These are phyloP conservation scores for Eucalyptus polyanthemos DNA, from an alignment of 345 rosid genomes.

Conservation along the genomic window DNA sequence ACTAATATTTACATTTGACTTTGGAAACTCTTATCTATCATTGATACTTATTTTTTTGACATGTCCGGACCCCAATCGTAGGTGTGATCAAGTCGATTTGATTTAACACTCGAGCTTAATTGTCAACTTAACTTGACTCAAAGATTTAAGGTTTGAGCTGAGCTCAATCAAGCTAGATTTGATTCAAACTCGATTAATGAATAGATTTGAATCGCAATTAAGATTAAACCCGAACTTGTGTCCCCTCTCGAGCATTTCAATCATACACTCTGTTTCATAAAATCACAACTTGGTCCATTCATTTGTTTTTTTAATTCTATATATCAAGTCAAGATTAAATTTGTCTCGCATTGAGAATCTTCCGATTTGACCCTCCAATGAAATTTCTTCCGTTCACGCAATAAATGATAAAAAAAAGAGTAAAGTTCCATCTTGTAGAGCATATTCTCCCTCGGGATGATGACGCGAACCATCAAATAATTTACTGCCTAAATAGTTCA, in stretches of 20 bases:
- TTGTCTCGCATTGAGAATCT: background rate
- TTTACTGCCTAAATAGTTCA: fast-evolving
- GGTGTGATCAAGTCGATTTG: background rate
- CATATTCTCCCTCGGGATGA: background rate
- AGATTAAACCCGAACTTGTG: background rate
- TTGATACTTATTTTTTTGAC: background rate
- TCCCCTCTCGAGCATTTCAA: background rate
- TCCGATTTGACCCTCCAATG: no score
- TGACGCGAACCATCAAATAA: fast-evolving
- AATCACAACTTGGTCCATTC: no score
- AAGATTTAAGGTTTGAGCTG: background rate
- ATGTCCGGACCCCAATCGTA: background rate
- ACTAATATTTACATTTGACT: background rate
- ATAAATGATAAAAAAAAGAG: background rate
- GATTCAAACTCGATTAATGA: background rate
- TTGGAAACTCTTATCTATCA: background rate
- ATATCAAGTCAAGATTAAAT: background rate
- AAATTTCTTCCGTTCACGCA: background rate
- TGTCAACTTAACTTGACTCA: background rate
- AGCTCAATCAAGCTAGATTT: background rate
- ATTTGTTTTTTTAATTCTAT: background rate
- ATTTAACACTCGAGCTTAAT: background rate
- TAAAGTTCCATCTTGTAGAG: background rate
- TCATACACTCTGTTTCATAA: background rate
- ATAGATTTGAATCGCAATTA: background rate